Conservation (phyloP, 2,329 filamentous ascomycete species). For the Cytospora piceicola region DNA sequence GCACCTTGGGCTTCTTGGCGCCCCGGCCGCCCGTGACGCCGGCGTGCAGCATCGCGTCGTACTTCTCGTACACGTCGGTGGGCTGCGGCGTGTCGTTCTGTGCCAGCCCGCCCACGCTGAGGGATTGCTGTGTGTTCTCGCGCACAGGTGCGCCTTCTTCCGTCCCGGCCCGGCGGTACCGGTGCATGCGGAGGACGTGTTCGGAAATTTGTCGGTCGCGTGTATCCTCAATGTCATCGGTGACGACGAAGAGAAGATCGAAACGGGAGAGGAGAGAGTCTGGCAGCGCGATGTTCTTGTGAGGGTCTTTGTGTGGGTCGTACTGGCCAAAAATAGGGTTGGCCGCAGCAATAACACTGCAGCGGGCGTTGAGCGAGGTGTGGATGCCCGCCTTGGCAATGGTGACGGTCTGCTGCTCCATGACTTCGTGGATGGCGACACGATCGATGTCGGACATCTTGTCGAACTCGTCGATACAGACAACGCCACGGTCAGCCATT, state of each 20-base stretch:
- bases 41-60: slow-evolving; percentile 91
- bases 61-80: slow-evolving; percentile 94
- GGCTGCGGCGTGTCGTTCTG: slow-evolving; percentile 73
- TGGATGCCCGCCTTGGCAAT: slow-evolving; percentile 99
- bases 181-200: slow-evolving; percentile 95
- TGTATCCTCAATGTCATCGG: slow-evolving; percentile 95
- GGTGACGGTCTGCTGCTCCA: slow-evolving; percentile 99
- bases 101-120: slow-evolving; percentile 84
- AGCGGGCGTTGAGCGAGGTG: slow-evolving; percentile 93
- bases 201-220: slow-evolving; percentile 91
- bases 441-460: slow-evolving; percentile 99
- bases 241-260: slow-evolving; percentile 95
- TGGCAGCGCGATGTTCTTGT: slow-evolving; percentile 96
- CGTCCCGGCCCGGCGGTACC: slow-evolving; percentile 87
- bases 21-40: slow-evolving; percentile 83
- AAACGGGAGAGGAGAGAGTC: slow-evolving; percentile 98
- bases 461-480: slow-evolving; percentile 99
- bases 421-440: slow-evolving; percentile 99
- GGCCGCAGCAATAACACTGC: slow-evolving; percentile 93
- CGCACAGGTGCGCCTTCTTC: slow-evolving; percentile 95
- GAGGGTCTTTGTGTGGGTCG: slow-evolving; percentile 96
- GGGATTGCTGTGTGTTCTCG: slow-evolving; percentile 80
- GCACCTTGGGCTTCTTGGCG: slow-evolving; percentile 78
- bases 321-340: slow-evolving; percentile 99
- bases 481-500: slow-evolving; percentile 92